Evolutionary conservation across 2,329 filamentous ascomycete genomes (phyloP), one percentile per base, ranked within the genome.

Genomic region (Hypoxylon sp.): DNA sequence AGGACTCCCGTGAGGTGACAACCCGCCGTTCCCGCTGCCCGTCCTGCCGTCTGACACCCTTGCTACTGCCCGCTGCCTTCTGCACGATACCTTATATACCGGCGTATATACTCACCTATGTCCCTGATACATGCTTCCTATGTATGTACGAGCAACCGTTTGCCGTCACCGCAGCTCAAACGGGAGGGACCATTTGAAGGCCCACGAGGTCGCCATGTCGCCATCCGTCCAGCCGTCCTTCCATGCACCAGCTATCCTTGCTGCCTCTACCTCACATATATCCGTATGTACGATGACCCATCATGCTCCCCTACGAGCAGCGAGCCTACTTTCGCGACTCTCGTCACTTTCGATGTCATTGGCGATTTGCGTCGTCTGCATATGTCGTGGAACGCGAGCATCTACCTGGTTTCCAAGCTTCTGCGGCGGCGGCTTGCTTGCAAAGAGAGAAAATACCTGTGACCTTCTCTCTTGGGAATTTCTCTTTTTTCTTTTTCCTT

Each of bases 11-110:
- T 35, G 49, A 55, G 53, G 60, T 63, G 60, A 63, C 58, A 63
- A 60, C 57, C 60, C 60, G 60, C 27, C 20, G n/a, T 60, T n/a
- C 49, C 60, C 60, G 60, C 53, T n/a, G n/a, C n/a, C n/a, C n/a
- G n/a, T n/a, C n/a, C n/a, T n/a, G n/a, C n/a, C n/a, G n/a, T n/a
- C n/a, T n/a, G n/a, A n/a, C n/a, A n/a, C n/a, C n/a, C n/a, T n/a
- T n/a, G n/a, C n/a, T n/a, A n/a, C n/a, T n/a, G n/a, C n/a, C n/a
- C n/a, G n/a, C n/a, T n/a, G n/a, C 60, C 38, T 60, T 53, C 60
- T 35, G 57, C 57, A 55, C 38, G 41, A 49, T 47, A 42, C 45
- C 41, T n/a, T 26, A 38, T 42, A 52, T 60, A 52, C 47, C 48
- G 43, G 40, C 53, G 33, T 46, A 54, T 38, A 53, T 53, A n/a